Conservation (phyloP, 176 grass and related monocot species). For the Avena atlantica region DNA sequence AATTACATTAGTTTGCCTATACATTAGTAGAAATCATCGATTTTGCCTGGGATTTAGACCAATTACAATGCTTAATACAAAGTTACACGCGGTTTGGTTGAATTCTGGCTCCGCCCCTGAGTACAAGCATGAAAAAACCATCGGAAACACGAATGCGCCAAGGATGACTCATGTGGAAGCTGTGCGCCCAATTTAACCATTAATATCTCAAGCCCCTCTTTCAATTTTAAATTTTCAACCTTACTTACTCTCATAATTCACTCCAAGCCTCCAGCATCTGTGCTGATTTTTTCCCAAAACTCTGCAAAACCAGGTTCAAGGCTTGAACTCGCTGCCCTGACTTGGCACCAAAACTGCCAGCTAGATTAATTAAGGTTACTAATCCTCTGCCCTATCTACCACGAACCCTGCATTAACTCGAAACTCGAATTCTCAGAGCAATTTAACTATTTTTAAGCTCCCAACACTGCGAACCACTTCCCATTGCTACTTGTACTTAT, state of each 20-base stretch:
- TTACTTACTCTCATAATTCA: background rate
- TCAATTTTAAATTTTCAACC: background rate
- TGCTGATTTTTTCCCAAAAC: background rate
- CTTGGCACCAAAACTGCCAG: background rate
- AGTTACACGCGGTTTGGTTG: too few species aligned
- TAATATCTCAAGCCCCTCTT: background rate
- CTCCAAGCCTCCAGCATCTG: background rate
- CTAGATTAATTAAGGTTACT: background rate
- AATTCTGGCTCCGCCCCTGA: background rate
- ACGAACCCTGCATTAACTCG: background rate
- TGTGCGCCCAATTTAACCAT: background rate
- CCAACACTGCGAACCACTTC: background rate
- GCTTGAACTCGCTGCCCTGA: background rate
- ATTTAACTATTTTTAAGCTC: background rate
- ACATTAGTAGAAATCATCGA: too few species aligned
- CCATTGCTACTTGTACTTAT: constrained; percentile 26
- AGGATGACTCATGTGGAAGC: background rate
- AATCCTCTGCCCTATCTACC: background rate
- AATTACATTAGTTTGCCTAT: too few species aligned
- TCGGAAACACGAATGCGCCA: background rate
- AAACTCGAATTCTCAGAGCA: background rate
- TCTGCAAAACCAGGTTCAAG: background rate
- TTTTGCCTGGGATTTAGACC: too few species aligned
- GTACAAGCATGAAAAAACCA: constrained; percentile 16
- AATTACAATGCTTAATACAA: too few species aligned